Base-by-base conservation (phyloP, 495 filamentous ascomycete species). In the Opeltia flavorubescens region DNA sequence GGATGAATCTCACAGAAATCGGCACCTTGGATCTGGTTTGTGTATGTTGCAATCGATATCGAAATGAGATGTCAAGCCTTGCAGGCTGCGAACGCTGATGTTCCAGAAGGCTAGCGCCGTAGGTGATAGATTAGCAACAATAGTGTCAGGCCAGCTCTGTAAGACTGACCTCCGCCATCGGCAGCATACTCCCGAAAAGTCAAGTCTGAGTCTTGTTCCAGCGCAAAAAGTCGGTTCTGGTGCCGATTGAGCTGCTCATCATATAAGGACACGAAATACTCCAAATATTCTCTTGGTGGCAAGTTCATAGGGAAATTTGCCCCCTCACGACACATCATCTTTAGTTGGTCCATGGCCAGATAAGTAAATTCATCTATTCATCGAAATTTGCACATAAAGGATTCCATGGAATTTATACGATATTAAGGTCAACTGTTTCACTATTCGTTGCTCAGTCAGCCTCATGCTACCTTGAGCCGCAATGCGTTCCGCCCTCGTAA, bases 1-100 rank as follows among this genome's bases (percentile, higher is more conserved):
- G n/a, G n/a, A 45, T 11, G 26, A 18, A 21, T 27, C 44, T 52
- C 41, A 55, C 53, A 55, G 13, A 27, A 55, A 55, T 33, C 53
- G 48, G 34, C 50, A 49, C 21, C 35, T 21, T 29, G 53, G 53
- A 47, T 55, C 53, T 17, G 18, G 27, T 7, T 7, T 6, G 41
- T 44, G n/a, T 33, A 15, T 13, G 8, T 13, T n/a, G 39, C 43
- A 18, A 36, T 28, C 1, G 11, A n/a, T 26, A 26, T 45, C 31
- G 29, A 31, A 4, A 53, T 44, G 30, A n/a, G 9, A 20, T 36
- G 31, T 41, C 29, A 55, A 34, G 24, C 46, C 27, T 1, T 44
- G 2, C 20, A 17, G 25, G 40, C 17, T 49, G 13, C 29, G 26
- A 5, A 47, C 20, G 39, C 40, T 27, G 18, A 30, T 47, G 35